Percentiles rank a stretch among this genome's conserved stretches.
Conservation (phyloP, 371 early-diverging fungal species). For the Amoeboaphelidium occidentale region DNA sequence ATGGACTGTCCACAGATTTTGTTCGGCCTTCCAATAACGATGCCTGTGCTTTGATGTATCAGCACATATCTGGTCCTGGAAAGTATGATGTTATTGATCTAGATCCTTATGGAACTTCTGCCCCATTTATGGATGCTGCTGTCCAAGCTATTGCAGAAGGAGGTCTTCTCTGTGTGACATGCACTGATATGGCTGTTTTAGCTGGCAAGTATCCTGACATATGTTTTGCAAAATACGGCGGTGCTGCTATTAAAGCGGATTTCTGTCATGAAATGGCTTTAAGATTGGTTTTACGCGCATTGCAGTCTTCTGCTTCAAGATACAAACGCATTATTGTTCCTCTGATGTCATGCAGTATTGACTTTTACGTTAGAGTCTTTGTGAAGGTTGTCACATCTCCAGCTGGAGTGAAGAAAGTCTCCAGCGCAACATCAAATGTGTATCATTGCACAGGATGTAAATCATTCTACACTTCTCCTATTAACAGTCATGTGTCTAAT, state of each 20-base stretch:
- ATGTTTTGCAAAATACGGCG: constrained; percentile 90
- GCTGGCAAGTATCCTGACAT: constrained; percentile 76
- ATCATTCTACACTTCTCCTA: constrained; percentile 32
- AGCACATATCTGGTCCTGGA: constrained; percentile 17
- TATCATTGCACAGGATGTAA: constrained; percentile 68
- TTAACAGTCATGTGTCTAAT: constrained; percentile 17
- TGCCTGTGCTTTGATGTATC: constrained; percentile 57
- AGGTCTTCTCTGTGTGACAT: constrained; percentile 92
- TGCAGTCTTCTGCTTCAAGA: constrained; percentile 67
- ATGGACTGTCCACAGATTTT: constrained; percentile 36
- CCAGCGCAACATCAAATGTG: constrained; percentile 44
- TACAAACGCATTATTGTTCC: constrained; percentile 74
- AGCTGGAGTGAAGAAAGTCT: constrained; percentile 33
- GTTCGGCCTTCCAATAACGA: constrained; percentile 59
- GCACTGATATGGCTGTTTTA: constrained; percentile 95
- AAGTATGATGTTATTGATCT: constrained; percentile 68
- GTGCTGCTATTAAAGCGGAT: constrained; percentile 54
- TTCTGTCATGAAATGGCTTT: constrained; percentile 41
- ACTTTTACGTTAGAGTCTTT: constrained; percentile 97
- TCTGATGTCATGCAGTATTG: constrained; percentile 80
- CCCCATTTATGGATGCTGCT: constrained; percentile 91
- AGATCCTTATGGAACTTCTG: constrained; percentile 98
- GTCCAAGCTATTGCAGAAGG: constrained; percentile 79
- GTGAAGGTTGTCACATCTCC: constrained; percentile 74
- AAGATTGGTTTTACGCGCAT: constrained; percentile 64